Evolutionary conservation across 2,329 filamentous ascomycete species (phyloP).

Genomic region (Plectosphaerella plurivora): DNA sequence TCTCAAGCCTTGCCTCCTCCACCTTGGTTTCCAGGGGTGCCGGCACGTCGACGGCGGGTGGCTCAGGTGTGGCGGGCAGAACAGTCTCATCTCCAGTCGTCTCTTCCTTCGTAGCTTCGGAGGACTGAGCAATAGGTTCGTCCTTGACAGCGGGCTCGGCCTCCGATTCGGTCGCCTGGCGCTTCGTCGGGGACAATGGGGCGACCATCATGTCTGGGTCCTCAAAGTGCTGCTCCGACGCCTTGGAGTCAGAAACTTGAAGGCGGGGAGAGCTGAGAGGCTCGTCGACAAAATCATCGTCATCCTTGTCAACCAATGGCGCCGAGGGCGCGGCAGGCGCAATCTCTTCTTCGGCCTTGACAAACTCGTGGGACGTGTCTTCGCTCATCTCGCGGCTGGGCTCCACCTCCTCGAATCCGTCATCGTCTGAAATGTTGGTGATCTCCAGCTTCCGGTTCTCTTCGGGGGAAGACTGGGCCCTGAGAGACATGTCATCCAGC

Average conservation of each 20-base stretch:
- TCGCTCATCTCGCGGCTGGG: constrained; percentile 66
- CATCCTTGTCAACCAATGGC: constrained; percentile 44
- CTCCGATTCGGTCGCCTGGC: constrained; percentile 16
- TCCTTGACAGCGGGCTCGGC: background rate
- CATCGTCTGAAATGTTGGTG: constrained; percentile 78
- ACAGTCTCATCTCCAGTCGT: too few relatives aligned
- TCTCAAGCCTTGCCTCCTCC: background rate
- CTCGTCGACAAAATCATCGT: constrained; percentile 75
- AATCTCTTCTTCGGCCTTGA: constrained; percentile 52
- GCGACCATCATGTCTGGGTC: constrained; percentile 53
- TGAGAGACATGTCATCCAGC: constrained; percentile 61
- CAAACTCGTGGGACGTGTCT: constrained; percentile 65
- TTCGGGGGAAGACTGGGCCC: constrained; percentile 40
- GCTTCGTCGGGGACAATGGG: constrained; percentile 50
- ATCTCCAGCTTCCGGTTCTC: constrained; percentile 73
- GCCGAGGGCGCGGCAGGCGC: constrained; percentile 16
- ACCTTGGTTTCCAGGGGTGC: too few relatives aligned
- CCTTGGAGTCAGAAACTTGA: constrained; percentile 53
- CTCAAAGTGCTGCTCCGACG: constrained; percentile 47
- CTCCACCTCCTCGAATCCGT: constrained; percentile 88
- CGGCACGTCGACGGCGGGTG: too few relatives aligned
- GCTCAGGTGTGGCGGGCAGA: too few relatives aligned
- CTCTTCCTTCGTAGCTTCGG: too few relatives aligned
- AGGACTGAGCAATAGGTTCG: background rate
- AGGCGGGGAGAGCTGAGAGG: constrained; percentile 66